Evolutionary conservation across 257 asterid species (phyloP).

Genomic region (Linderniella brevidens): DNA sequence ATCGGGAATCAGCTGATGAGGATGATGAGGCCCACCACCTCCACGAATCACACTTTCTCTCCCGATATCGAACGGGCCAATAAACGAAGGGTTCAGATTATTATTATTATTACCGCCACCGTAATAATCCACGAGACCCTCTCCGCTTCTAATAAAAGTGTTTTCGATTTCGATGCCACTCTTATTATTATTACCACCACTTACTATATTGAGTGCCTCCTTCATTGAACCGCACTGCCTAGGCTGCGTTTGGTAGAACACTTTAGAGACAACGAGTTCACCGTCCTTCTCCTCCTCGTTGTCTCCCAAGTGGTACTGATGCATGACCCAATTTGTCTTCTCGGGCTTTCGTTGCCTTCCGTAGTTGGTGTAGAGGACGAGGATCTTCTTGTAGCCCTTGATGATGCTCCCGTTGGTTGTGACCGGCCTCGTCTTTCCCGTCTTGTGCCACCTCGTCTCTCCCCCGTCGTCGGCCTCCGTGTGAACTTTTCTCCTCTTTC

Average conservation of each 20-base stretch:
- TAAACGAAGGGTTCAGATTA: slow-evolving; percentile 12
- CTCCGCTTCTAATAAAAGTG: too few species aligned
- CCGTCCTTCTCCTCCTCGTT: slow-evolving; percentile 88
- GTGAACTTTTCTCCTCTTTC: slow-evolving; percentile 78
- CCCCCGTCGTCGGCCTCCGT: slow-evolving; percentile 57
- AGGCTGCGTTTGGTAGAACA: slow-evolving; percentile 91
- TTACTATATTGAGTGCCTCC: slow-evolving; percentile 8
- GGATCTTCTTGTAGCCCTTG: slow-evolving; percentile 71
- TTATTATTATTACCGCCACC: too few species aligned
- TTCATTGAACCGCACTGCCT: slow-evolving; percentile 46
- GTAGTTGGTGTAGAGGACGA: slow-evolving; percentile 80
- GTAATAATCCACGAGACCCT: slow-evolving; percentile 28
- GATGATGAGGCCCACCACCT: slow-evolving; percentile 24
- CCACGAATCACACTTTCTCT: slow-evolving; percentile 19
- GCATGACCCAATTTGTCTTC: slow-evolving; percentile 93
- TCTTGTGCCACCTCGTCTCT: slow-evolving; percentile 92
- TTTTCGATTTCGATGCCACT: neutral
- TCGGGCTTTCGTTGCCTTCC: slow-evolving; percentile 83
- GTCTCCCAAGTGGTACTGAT: slow-evolving; percentile 72
- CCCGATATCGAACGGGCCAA: slow-evolving; percentile 17
- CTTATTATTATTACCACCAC: slow-evolving; percentile 6
- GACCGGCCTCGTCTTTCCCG: slow-evolving; percentile 71
- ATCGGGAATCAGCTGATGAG: too few species aligned
- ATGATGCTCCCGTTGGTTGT: slow-evolving; percentile 20
- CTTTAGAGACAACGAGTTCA: slow-evolving; percentile 77